phyloP scores from a whole-genome alignment of 2,329 filamentous ascomycete genomes.

The Curvularia eragrostidis region DNA sequence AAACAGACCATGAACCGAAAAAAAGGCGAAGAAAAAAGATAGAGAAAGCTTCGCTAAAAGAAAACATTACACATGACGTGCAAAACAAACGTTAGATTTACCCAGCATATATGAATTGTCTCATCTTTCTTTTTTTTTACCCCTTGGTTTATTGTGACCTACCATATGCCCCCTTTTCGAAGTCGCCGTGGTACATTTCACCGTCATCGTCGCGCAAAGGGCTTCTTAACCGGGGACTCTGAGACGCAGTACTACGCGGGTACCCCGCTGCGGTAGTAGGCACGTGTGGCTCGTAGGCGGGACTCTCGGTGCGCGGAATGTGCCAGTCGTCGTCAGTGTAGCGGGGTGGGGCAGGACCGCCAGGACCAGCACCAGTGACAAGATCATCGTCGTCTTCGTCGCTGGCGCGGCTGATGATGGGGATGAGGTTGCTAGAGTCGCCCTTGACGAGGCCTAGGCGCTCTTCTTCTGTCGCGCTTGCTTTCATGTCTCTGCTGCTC shows the following conservation, averaged over 20 bases:
- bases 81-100: not conserved
- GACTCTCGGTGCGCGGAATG: slow-evolving; percentile 19
- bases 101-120: not conserved
- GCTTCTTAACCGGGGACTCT: not conserved
- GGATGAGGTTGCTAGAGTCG: slow-evolving; percentile 56
- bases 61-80: not conserved
- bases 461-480: slow-evolving; percentile 78
- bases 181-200: not conserved
- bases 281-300: slow-evolving; percentile 6
- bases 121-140: not conserved
- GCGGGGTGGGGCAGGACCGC: slow-evolving; percentile 12
- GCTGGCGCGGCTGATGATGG: slow-evolving; percentile 33
- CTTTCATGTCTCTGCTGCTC: slow-evolving; percentile 43
- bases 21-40: not conserved
- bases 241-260: not conserved
- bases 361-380: not conserved
- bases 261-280: not conserved
- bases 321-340: slow-evolving; percentile 25
- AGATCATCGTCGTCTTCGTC: slow-evolving; percentile 16
- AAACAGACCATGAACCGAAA: not conserved
- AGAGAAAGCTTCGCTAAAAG: not conserved
- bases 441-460: slow-evolving; percentile 81
- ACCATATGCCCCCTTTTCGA: not conserved
- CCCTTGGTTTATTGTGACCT: not conserved
- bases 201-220: not conserved